A percentile compares a stretch with the other conserved stretches of the same genome.
These are phyloP conservation scores for Apiotrichum veenhuisii DNA, from an alignment of 1,284 basidiomycete species.

Conservation along the genomic window DNA sequence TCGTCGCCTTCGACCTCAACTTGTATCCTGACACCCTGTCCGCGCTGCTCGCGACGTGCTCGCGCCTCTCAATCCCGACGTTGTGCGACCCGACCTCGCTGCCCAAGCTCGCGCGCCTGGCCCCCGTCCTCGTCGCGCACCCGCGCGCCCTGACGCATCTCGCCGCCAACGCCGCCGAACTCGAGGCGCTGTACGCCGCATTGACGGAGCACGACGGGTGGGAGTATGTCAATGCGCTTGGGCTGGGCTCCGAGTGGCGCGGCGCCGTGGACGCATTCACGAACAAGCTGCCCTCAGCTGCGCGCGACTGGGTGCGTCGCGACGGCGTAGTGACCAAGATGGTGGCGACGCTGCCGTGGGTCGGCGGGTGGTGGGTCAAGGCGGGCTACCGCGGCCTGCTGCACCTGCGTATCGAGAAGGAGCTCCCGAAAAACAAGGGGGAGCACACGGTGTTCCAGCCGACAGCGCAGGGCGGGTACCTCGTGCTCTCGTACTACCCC, in stretches of 20 bases:
- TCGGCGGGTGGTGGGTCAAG: conserved; percentile 76
- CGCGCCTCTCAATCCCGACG: conserved; percentile 32
- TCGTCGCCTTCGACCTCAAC: conserved; percentile 83
- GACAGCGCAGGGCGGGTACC: conserved; percentile 18
- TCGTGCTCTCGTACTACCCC: conserved; percentile 69
- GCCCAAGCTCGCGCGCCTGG: conserved; percentile 66
- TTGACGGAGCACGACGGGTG: conserved; percentile 16
- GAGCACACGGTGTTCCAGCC: conserved; percentile 32
- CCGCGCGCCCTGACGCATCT: conserved; percentile 58
- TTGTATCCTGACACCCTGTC: conserved; percentile 58
- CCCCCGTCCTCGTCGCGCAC: conserved; percentile 59
- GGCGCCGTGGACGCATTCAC: conserved; percentile 62
- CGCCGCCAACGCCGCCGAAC: conserved; percentile 76
- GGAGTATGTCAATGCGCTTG: conserved; percentile 58
- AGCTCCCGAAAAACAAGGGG: conserved; percentile 43
- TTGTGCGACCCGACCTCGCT: conserved; percentile 77
- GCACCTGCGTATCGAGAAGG: conserved; percentile 47
- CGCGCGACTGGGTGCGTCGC: conserved; percentile 4
- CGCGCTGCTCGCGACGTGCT: conserved; percentile 51
- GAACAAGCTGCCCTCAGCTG: conserved; percentile 29
- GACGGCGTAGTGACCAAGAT: conserved; percentile 73
- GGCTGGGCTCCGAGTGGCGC: conserved; percentile 62
- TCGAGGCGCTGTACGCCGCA: conserved; percentile 60
- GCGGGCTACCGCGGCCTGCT: conserved; percentile 60
- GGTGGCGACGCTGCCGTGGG: conserved; percentile 71